These are phyloP conservation scores for Dentipellis sp. DNA, from an alignment of 768 basidiomycete species.

Conservation along the genomic window DNA sequence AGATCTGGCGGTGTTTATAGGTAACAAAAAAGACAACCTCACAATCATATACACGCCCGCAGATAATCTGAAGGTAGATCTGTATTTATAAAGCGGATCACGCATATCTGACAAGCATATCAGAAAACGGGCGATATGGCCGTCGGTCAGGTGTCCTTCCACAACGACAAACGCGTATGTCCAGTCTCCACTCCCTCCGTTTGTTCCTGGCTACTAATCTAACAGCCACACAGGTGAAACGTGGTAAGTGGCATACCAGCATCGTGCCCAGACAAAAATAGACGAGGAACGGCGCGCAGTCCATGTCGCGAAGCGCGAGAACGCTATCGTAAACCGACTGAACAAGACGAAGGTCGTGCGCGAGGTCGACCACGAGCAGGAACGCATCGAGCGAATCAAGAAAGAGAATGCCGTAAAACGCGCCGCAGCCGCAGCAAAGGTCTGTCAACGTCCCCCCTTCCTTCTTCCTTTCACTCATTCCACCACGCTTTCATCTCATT, in stretches of 20 bases:
- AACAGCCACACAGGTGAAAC: constrained; percentile 51
- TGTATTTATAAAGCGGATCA: not conserved
- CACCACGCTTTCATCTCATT: not conserved
- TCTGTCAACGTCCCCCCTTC: no score
- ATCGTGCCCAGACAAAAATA: no score
- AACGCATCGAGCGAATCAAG: constrained; percentile 74
- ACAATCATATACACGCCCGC: constrained; percentile 93
- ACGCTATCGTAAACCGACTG: constrained; percentile 82
- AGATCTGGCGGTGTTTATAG: constrained; percentile 29
- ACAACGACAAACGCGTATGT: constrained; percentile 75
- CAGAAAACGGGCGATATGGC: constrained; percentile 99
- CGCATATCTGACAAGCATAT: not conserved
- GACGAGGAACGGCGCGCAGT: constrained; percentile 32
- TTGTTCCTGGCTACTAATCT: not conserved
- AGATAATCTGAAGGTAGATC: constrained; percentile 77
- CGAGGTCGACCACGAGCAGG: constrained; percentile 86
- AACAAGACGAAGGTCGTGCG: constrained; percentile 88
- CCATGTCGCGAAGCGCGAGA: constrained; percentile 73
- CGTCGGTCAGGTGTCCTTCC: constrained; percentile 92
- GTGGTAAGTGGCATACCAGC: constrained; percentile 35
- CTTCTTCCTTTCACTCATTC: not conserved
- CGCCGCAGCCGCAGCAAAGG: constrained; percentile 58
- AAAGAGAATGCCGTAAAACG: constrained; percentile 58
- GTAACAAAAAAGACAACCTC: constrained; percentile 92
- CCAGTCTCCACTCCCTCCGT: not conserved